Percentiles rank a stretch among this genome's conserved stretches.
These are phyloP conservation scores for Podospora australis DNA, from an alignment of 495 filamentous ascomycete genomes.

Conservation along the genomic window DNA sequence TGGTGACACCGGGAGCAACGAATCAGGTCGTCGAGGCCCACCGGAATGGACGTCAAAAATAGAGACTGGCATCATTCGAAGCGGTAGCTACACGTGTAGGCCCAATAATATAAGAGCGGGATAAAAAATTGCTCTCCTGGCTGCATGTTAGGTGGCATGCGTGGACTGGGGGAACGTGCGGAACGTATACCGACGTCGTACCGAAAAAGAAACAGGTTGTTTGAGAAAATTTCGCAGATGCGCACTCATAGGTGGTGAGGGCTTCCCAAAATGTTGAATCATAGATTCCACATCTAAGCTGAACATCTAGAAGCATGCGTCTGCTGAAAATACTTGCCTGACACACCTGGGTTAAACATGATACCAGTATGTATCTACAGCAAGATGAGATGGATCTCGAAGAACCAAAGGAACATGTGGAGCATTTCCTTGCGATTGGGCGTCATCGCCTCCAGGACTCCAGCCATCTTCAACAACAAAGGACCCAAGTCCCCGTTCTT, in stretches of 20 bases:
- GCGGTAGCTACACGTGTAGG: slow-evolving; percentile 10
- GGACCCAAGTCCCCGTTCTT: too few species aligned
- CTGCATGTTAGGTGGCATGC: slow-evolving; percentile 10
- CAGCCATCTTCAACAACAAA: too few species aligned
- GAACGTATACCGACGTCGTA: too few species aligned
- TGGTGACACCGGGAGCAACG: not conserved
- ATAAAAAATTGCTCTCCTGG: slow-evolving; percentile 7
- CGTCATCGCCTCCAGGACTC: too few species aligned
- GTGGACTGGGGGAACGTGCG: slow-evolving; percentile 7
- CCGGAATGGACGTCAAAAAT: slow-evolving; percentile 1
- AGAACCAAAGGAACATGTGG: too few species aligned
- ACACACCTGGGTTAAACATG: too few species aligned
- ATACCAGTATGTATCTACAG: too few species aligned
- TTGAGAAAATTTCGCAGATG: not conserved
- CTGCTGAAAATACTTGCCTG: too few species aligned
- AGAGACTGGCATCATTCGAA: too few species aligned
- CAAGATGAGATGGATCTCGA: too few species aligned
- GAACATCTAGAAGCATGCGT: too few species aligned
- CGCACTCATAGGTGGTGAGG: not conserved
- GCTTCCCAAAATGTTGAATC: not conserved
- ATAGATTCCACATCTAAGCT: not conserved
- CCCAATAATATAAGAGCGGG: slow-evolving; percentile 22
- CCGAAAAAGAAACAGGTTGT: not conserved
- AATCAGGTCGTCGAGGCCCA: slow-evolving; percentile 7
- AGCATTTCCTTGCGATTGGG: too few species aligned